Conservation (phyloP, 108 stramenopile genomes). For the Conticribra guillardii region DNA sequence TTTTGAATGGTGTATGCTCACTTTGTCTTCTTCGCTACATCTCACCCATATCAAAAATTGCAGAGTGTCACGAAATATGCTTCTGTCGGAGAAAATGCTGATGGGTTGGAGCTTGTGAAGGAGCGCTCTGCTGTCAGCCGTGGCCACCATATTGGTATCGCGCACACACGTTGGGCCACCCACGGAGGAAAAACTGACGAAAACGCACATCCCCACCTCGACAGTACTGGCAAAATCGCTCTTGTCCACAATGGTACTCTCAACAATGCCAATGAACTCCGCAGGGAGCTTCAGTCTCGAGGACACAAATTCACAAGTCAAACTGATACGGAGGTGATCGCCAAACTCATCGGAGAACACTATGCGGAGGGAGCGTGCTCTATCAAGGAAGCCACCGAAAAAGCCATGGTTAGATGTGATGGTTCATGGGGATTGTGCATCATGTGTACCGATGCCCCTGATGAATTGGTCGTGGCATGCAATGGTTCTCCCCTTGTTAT, state of each 20-base stretch:
- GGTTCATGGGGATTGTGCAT: constrained; percentile 96
- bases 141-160: constrained; percentile 92
- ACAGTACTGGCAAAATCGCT: constrained; percentile 92
- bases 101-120: constrained; percentile 89
- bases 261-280: constrained; percentile 93
- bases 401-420: constrained; percentile 87
- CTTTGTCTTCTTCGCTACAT: background rate
- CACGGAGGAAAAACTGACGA: constrained; percentile 98
- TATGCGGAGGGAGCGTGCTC: constrained; percentile 56
- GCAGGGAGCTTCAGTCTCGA: constrained; percentile 76
- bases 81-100: constrained; percentile 91
- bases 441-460: constrained; percentile 81
- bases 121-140: constrained; percentile 58
- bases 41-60: background rate
- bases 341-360: constrained; percentile 89
- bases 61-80: constrained; percentile 91
- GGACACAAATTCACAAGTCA: constrained; percentile 91
- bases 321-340: constrained; percentile 99
- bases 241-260: constrained; percentile 99
- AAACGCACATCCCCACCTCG: constrained; percentile 99
- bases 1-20: no score
- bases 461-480: constrained; percentile 96
- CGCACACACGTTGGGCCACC: constrained; percentile 99
- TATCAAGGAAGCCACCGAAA: constrained; percentile 85
- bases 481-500: constrained; percentile 98